A percentile compares a stretch with the other conserved stretches of the same genome.
Evolutionary conservation across 495 filamentous ascomycete genomes (phyloP).

Genomic region (Aspergillus nidulans): DNA sequence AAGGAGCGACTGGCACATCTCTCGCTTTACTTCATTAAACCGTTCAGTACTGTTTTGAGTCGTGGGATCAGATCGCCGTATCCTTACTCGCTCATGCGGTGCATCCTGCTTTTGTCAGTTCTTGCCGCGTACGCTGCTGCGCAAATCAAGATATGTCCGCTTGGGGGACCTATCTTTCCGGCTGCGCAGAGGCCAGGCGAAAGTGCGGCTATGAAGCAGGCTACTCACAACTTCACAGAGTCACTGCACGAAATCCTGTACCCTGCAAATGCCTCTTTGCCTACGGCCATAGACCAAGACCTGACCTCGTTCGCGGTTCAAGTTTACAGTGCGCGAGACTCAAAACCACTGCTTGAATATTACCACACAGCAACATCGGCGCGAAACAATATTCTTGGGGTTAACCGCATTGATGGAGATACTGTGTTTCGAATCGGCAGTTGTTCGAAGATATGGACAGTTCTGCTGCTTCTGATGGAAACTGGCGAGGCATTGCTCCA

Average conservation of each 20-base stretch:
- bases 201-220: conserved; percentile 12
- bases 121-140: neutral
- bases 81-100: neutral
- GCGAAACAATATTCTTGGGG: conserved; percentile 28
- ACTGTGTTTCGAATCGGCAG: conserved; percentile 51
- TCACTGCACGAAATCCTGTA: conserved; percentile 11
- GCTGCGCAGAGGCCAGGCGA: conserved; percentile 22
- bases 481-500: conserved; percentile 37
- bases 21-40: too few species aligned
- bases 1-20: too few species aligned
- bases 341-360: conserved; percentile 33
- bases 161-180: conserved; percentile 47
- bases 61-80: too few species aligned
- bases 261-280: neutral
- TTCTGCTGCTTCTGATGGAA: conserved; percentile 45
- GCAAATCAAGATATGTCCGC: conserved; percentile 36
- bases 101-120: neutral
- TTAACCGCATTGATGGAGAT: conserved; percentile 34
- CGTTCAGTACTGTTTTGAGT: too few species aligned
- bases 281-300: conserved; percentile 26
- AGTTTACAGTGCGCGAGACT: conserved; percentile 38
- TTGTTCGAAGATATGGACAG: conserved; percentile 45
- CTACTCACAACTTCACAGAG: conserved; percentile 27
- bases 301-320: conserved; percentile 45
- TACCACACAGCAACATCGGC: conserved; percentile 40